Evolutionary conservation across 805 yeast genomes (phyloP).

Genomic region (Sugiyamaella smithiae): DNA sequence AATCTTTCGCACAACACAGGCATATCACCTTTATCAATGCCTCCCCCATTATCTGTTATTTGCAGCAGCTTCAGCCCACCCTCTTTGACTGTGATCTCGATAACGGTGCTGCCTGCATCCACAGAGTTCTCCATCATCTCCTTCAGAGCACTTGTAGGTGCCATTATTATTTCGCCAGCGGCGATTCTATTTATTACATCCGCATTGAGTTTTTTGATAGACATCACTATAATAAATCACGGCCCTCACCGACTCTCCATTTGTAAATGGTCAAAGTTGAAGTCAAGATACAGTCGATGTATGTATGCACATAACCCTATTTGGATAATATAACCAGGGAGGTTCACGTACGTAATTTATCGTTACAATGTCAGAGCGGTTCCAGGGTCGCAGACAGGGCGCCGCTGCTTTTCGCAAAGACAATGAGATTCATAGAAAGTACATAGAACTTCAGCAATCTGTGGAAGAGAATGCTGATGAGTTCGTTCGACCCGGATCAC

Average conservation of each 20-base stretch:
- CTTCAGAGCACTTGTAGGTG: slow-evolving; percentile 91
- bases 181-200: slow-evolving; percentile 87
- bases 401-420: neutral
- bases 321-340: no score
- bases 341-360: no score
- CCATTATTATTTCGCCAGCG: slow-evolving; percentile 93
- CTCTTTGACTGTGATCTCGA: slow-evolving; percentile 81
- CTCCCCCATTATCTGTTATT: slow-evolving; percentile 85
- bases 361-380: neutral
- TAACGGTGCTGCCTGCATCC: slow-evolving; percentile 73
- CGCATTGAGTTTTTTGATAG: slow-evolving; percentile 49
- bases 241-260: no score
- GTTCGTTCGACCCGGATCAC: slow-evolving; percentile 7
- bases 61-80: slow-evolving; percentile 89
- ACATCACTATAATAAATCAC: no score
- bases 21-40: slow-evolving; percentile 67
- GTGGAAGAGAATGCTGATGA: slow-evolving; percentile 6
- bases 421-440: slow-evolving; percentile 2
- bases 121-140: slow-evolving; percentile 90
- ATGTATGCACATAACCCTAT: neutral
- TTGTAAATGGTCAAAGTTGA: neutral
- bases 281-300: neutral
- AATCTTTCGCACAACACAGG: slow-evolving; percentile 83
- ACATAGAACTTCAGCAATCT: slow-evolving; percentile 1
- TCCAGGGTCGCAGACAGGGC: neutral